Percentiles rank a stretch among this genome's conserved stretches.
Conservation (phyloP, 177 flowering plant species). For the Vitis hybrid region DNA sequence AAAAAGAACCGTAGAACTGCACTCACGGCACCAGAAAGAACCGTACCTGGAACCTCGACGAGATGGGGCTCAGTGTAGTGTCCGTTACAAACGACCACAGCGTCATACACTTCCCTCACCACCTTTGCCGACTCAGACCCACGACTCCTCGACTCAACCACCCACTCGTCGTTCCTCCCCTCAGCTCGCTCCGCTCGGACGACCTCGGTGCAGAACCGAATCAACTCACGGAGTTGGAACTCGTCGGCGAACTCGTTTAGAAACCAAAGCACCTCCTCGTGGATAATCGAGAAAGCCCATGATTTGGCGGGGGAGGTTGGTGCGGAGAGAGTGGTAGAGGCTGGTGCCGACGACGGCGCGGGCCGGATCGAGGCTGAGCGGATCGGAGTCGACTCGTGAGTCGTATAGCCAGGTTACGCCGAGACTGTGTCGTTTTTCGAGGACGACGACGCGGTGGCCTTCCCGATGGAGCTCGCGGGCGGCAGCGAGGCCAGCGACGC, state of each 20-base stretch:
- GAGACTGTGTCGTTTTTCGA: constrained; percentile 28
- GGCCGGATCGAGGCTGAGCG: constrained; percentile 24
- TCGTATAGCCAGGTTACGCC: constrained; percentile 54
- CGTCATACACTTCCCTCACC: not conserved
- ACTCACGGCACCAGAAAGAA: too few species aligned
- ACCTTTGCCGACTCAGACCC: constrained; percentile 17
- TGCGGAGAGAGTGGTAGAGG: constrained; percentile 2
- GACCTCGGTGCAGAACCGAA: constrained; percentile 38
- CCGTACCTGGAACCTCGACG: too few species aligned
- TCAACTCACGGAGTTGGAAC: constrained; percentile 27
- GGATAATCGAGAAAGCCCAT: constrained; percentile 46
- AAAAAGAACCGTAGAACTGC: too few species aligned
- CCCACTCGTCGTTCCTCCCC: constrained; percentile 20
- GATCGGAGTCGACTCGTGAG: constrained; percentile 39
- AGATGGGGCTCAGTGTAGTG: not conserved
- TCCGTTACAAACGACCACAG: not conserved
- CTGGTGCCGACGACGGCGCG: constrained; percentile 38
- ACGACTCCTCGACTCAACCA: constrained; percentile 35
- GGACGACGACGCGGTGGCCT: constrained; percentile 39
- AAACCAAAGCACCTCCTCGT: constrained; percentile 40
- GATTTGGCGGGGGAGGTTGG: constrained; percentile 35
- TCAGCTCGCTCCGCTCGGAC: constrained; percentile 27
- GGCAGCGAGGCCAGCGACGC: constrained; percentile 35
- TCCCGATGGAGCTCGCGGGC: constrained; percentile 42
- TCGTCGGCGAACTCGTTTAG: constrained; percentile 36